phyloP scores from a whole-genome alignment of 768 basidiomycete species.

The Boletus vermiculosoides region DNA sequence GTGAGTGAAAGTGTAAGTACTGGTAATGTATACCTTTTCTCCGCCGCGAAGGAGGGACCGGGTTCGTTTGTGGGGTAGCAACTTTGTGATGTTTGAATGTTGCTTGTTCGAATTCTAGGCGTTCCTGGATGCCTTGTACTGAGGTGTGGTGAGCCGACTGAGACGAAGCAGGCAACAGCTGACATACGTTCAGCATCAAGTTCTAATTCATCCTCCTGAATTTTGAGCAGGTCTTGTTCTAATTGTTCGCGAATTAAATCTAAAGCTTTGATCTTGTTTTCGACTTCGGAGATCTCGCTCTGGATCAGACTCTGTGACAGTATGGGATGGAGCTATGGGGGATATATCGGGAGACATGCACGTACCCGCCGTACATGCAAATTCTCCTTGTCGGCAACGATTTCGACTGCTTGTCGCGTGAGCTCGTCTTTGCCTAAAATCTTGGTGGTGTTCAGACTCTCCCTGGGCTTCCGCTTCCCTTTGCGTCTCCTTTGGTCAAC shows the following conservation, averaged over 20 bases:
- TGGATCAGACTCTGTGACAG: conserved; percentile 70
- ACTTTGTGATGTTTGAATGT: conserved; percentile 28
- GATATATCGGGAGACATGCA: conserved; percentile 5
- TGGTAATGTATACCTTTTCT: conserved; percentile 27
- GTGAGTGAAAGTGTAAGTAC: not conserved
- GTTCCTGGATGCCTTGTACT: conserved; percentile 91
- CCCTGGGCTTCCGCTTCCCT: conserved; percentile 51
- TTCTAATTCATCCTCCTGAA: conserved; percentile 95
- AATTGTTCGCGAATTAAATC: conserved; percentile 78
- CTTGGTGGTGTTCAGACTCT: conserved; percentile 68
- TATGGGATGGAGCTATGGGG: conserved; percentile 5
- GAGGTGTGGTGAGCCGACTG: conserved; percentile 8
- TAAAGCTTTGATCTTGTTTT: conserved; percentile 83
- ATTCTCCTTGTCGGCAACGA: conserved; percentile 89
- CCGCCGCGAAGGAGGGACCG: conserved; percentile 31
- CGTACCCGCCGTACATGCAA: conserved; percentile 79
- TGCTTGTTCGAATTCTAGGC: conserved; percentile 68
- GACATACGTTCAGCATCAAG: conserved; percentile 91
- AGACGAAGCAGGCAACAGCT: not conserved
- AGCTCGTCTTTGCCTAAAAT: conserved; percentile 83
- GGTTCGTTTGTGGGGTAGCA: conserved; percentile 7
- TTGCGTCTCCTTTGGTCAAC: conserved; percentile 40
- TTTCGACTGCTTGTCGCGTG: conserved; percentile 79
- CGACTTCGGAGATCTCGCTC: conserved; percentile 86
- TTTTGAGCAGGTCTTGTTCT: conserved; percentile 75